Evolutionary conservation across 202 grass and related monocot species (phyloP), one percentile per base, ranked within the genome.

Genomic region (Panicum hallii): DNA sequence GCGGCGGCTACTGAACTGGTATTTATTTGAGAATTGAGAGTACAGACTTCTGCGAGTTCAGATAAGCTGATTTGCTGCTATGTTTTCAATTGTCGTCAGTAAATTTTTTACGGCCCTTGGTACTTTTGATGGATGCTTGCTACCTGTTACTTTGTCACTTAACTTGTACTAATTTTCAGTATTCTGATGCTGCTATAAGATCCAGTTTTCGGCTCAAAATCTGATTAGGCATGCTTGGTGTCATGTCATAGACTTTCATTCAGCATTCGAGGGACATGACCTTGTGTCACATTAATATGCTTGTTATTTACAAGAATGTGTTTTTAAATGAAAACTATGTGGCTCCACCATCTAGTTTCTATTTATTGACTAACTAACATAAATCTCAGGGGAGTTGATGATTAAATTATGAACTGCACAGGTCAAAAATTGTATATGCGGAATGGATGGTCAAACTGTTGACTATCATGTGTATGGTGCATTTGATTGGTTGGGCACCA

Each of bases 401-500:
- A 65, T 57, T 53, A 41, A 67, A 67, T 26, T 81, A 30, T 40
- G 13, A 36, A 66, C 9, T 55, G 38, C 12, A 57, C 50, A 32
- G 9, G 36, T 58, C 22, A 58, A 45, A 45, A 81, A 70, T 32
- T 44, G 4, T 15, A 19, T 44, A 22, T 1, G 36, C 4, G 36
- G 11, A 70, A 45, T 81, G 64, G 60, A 17, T 74, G 23, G 52
- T 26, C 38, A 56, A 87, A 67, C 36, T 75, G 49, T 36, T 55
- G 19, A 55, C 23, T 53, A 44, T 43, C 38, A 20, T 43, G 16
- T 75, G 19, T 77, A 66, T 53, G 38, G 71, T 84, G 71, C 40
- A 67, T 57, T 55, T 87, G 41, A 81, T 67, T n/a, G 41, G 41
- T 57, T 68, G 40, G 48, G 38, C 36, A 72, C 41, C 11, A 81